Base-by-base conservation (phyloP, 2,329 filamentous ascomycete species). In the Stenocarpella maydis region DNA sequence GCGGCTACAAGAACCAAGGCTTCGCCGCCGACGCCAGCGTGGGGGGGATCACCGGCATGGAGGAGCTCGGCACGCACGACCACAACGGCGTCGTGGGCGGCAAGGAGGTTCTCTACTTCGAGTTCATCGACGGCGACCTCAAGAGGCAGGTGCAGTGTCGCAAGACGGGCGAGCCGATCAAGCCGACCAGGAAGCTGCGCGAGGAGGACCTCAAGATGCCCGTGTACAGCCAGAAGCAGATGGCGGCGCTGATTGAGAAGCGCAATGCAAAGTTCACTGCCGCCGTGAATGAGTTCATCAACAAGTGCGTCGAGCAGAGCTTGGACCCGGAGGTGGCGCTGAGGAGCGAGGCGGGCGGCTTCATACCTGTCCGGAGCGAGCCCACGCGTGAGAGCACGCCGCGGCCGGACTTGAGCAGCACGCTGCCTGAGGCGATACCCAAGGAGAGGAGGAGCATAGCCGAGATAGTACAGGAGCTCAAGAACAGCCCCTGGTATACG, bases 101-200 rank as follows among this genome's bases (percentile, higher is more conserved):
- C 2, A 86, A 86, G 64, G 90, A 97, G 74, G 91, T 97, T 19
- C 81, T 99, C 28, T 88, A 95, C 43, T 97, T 99, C 75, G 96
- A 98, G 78, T 98, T 97, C 74, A 81, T 97, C 21, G 96, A 98
- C 78, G 95, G 92, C 0, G 95, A 98, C 77, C 80, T 98, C 73
- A 98, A 95, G 81, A 86, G 92, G 49, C 91, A 97, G 77, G 91
- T 94, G 0, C 83, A 86, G 65, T 83, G 91, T 77, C 87, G 88
- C 66, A 92, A 92, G 77, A 93, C 91, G 0, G 92, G 92, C 1
- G 90, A 95, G 78, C 86, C 90, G 0, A 89, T 86, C 0, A 91
- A 90, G 67, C 86, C 91, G 0, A 89, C 85, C 15, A 86, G 89
- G 69, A 92, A 88, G 75, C 83, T 94, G 72, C 86, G 89, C 69